Evolutionary conservation across 257 asterid species (phyloP), one percentile per base, ranked within the genome.

Genomic region (Solanum raphanifolium): DNA sequence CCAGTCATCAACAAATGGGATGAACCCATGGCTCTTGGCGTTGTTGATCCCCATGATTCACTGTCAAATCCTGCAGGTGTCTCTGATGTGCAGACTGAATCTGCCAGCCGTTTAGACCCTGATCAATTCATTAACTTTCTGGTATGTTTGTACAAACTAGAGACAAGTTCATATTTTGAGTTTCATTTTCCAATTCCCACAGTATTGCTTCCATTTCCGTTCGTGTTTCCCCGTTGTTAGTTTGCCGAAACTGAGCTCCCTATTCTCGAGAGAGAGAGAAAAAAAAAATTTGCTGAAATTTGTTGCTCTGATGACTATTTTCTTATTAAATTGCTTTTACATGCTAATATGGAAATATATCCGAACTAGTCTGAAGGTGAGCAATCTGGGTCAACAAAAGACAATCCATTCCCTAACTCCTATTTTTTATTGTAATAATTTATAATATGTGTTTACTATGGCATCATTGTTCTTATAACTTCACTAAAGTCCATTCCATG

Each of bases 11-110:
- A 95, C 90, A 92, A 92, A 91, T 96, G 98, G 99, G 97, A 93
- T 89, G 95, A 94, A 87, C 95, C 97, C 25, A 88, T 95, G 74
- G 92, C 96, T 71, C 98, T 96, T 89, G 99, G 98, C 89, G 83
- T 94, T 89, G 98, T 94, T 68, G 99, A 95, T 92, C 99, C 98
- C 48, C 98, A 96, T 62, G 98, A 96, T 92, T 96, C 98, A 46
- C 87, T 95, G 88, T 95, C 99, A 74, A 98, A 94, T 94, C 96
- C 98, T 66, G 98, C 98, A 86, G 98, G 98, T 87, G 98, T 94
- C 72, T 92, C 98, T 8, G 99, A 96, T 93, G 98, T 88, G 87
- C 97, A 94, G 89, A 93, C 98, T 34, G 98, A 96, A 91, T 94
- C 97, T 88, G 98, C 98, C 87, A 87, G 93, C 29, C 93, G 90